Conservation (phyloP, 2,329 filamentous ascomycete genomes). For the Blumeria hordei region DNA sequence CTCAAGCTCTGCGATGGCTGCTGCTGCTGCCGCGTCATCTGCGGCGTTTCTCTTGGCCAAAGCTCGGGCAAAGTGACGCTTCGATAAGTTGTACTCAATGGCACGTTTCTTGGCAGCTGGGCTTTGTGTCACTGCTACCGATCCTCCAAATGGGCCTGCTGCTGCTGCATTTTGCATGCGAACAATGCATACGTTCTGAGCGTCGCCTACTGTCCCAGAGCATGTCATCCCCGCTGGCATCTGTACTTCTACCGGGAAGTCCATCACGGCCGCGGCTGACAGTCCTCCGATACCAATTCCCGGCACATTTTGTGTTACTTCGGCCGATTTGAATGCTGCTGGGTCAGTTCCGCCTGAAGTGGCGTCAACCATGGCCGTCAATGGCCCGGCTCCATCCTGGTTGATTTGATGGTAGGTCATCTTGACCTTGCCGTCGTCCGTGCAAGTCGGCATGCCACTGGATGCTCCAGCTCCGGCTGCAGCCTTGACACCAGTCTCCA, state of each 20-base stretch:
- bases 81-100: slow-evolving; percentile 26
- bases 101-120: slow-evolving; percentile 31
- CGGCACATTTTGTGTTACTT: slow-evolving; percentile 15
- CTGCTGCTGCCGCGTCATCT: background rate
- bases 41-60: slow-evolving; percentile 2
- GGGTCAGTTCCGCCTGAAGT: no score
- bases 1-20: background rate
- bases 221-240: slow-evolving; percentile 26
- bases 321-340: no score
- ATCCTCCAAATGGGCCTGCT: slow-evolving; percentile 38
- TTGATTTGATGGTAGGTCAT: no score
- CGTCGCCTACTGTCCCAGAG: slow-evolving; percentile 31
- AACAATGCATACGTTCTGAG: slow-evolving; percentile 37
- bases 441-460: no score
- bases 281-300: slow-evolving; percentile 14
- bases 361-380: no score
- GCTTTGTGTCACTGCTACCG: slow-evolving; percentile 36
- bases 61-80: slow-evolving; percentile 15
- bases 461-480: no score
- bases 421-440: no score
- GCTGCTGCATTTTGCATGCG: slow-evolving; percentile 35
- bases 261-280: slow-evolving; percentile 24
- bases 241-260: slow-evolving; percentile 21
- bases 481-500: no score
- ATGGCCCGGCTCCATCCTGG: no score